Percentiles rank a stretch among this genome's conserved stretches.
These are phyloP conservation scores for Mrakiaceae sp. DNA, from an alignment of 1,284 basidiomycete species.

Conservation along the genomic window DNA sequence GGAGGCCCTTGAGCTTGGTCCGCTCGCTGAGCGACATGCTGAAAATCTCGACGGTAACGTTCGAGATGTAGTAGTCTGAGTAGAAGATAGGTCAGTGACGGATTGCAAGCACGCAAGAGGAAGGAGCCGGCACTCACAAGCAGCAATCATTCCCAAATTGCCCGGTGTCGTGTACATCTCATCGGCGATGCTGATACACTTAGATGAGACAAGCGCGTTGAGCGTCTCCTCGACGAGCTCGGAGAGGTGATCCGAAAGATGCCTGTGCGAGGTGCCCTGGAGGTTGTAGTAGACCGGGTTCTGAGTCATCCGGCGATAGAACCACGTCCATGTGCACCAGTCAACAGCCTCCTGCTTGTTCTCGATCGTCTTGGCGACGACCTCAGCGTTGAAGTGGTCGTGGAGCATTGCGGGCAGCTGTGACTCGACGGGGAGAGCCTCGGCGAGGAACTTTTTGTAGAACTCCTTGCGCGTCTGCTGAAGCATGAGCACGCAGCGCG, in stretches of 20 bases:
- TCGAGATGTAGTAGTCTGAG: constrained; percentile 48
- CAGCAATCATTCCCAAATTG: constrained; percentile 92
- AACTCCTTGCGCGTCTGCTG: constrained; percentile 95
- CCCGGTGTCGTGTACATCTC: constrained; percentile 87
- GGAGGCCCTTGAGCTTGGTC: constrained; percentile 92
- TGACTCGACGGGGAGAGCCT: constrained; percentile 95
- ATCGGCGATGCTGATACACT: constrained; percentile 87
- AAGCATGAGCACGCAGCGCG: constrained; percentile 89
- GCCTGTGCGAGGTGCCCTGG: constrained; percentile 83
- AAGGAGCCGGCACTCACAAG: constrained; percentile 78
- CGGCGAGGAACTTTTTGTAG: constrained; percentile 96
- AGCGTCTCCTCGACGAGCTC: constrained; percentile 91
- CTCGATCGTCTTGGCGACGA: constrained; percentile 96
- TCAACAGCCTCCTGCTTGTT: constrained; percentile 96
- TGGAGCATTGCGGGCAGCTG: constrained; percentile 78
- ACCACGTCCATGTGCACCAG: constrained; percentile 41
- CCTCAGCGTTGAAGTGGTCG: constrained; percentile 97
- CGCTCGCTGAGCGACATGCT: constrained; percentile 88
- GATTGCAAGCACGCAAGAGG: constrained; percentile 27
- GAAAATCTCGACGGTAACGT: constrained; percentile 94
- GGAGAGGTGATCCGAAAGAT: constrained; percentile 86
- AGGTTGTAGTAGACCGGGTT: constrained; percentile 89
- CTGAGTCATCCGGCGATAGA: constrained; percentile 92
- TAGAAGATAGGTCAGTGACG: not conserved
- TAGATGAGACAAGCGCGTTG: constrained; percentile 80